A percentile compares a stretch with the other conserved stretches of the same genome.
Evolutionary conservation across 83 land plant species (phyloP).

Genomic region (Picea abies): DNA sequence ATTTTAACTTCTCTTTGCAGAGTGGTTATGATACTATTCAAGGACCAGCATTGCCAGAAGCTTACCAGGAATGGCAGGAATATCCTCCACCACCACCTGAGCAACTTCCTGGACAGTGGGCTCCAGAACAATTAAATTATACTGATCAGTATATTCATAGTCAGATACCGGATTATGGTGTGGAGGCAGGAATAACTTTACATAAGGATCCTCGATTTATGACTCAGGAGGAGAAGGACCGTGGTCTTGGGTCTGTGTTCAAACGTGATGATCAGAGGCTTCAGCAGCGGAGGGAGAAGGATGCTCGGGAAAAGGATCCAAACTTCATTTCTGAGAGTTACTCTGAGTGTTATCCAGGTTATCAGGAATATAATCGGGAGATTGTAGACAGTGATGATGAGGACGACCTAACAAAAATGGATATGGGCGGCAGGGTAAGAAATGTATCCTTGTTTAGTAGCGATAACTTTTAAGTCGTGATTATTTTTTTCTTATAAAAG

Average conservation of each 20-base stretch:
- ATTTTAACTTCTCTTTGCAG: constrained; percentile 41
- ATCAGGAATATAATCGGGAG: constrained; percentile 97
- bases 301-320: constrained; percentile 96
- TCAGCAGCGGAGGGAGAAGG: constrained; percentile 91
- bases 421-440: constrained; percentile 97
- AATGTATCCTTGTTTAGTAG: not conserved
- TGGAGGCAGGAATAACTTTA: constrained; percentile 28
- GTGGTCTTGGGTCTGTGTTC: constrained; percentile 99
- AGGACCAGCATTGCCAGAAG: constrained; percentile 74
- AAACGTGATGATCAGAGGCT: constrained; percentile 96
- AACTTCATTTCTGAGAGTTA: constrained; percentile 98
- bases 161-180: constrained; percentile 55
- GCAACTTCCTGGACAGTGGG: constrained; percentile 57
- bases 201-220: constrained; percentile 77
- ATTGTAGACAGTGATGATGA: constrained; percentile 97
- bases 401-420: constrained; percentile 97
- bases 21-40: constrained; percentile 81
- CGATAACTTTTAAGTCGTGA: not conserved
- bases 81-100: constrained; percentile 70
- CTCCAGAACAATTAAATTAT: constrained; percentile 69
- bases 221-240: constrained; percentile 99
- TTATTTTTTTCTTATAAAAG: not conserved
- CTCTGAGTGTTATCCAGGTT: constrained; percentile 98
- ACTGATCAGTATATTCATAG: constrained; percentile 69
- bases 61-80: constrained; percentile 91